These are phyloP conservation scores for Hansenula sp. DNA, from an alignment of 1,139 yeast genomes.

Conservation along the genomic window DNA sequence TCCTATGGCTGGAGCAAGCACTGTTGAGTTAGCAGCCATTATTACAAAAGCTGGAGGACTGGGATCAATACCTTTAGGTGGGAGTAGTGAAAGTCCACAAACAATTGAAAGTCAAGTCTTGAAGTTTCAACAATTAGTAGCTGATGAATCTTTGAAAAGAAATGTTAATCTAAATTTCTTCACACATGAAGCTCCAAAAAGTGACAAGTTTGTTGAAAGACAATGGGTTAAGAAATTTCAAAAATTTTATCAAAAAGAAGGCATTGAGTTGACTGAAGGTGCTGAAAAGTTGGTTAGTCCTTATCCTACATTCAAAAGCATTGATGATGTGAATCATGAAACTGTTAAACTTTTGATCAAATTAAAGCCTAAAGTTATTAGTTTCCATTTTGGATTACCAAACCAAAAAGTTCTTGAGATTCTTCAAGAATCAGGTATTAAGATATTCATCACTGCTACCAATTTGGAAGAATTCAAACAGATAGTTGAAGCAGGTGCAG, in stretches of 20 bases:
- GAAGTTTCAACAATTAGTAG: conserved; percentile 6
- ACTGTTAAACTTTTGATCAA: conserved; percentile 14
- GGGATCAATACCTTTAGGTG: conserved; percentile 39
- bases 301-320: conserved; percentile 35
- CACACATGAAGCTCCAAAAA: conserved; percentile 29
- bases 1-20: conserved; percentile 52
- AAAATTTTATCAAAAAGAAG: conserved; percentile 5
- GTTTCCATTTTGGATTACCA: conserved; percentile 50
- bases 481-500: conserved; percentile 26
- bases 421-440: conserved; percentile 30
- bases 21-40: conserved; percentile 35
- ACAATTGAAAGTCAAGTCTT: conserved; percentile 8
- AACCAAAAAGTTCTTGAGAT: conserved; percentile 23
- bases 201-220: conserved; percentile 6
- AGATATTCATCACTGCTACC: conserved; percentile 39
- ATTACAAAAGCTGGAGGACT: conserved; percentile 38
- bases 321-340: conserved; percentile 21
- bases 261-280: background rate
- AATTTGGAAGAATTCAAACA: conserved; percentile 34
- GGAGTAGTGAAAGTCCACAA: conserved; percentile 7
- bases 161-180: conserved; percentile 44
- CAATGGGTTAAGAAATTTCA: conserved; percentile 18
- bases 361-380: conserved; percentile 33
- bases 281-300: conserved; percentile 12
- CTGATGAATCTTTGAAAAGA: background rate